Percentiles rank a stretch among this genome's conserved stretches.
phyloP scores from a whole-genome alignment of 129 eudicot species.

The Deinandra increscens region DNA sequence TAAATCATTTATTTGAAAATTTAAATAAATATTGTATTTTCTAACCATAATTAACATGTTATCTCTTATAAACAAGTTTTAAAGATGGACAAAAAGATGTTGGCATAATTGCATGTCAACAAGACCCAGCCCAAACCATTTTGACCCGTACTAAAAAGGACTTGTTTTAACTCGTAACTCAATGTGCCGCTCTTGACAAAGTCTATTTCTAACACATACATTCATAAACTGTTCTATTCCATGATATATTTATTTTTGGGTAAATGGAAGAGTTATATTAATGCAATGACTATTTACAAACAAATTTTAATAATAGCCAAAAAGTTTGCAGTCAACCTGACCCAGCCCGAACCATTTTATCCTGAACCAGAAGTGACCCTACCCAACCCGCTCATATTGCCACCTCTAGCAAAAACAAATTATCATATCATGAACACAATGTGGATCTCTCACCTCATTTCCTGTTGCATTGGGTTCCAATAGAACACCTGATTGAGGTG shows the following conservation, averaged over 20 bases:
- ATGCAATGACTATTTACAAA: not conserved
- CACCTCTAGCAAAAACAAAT: not conserved
- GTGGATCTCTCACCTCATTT: constrained; percentile 16
- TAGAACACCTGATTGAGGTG: constrained; percentile 22
- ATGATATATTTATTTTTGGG: not conserved
- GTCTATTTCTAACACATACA: not conserved
- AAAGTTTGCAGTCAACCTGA: not conserved
- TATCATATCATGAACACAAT: not conserved
- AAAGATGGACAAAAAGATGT: too few relatives aligned
- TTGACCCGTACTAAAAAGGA: too few relatives aligned
- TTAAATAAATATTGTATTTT: not conserved
- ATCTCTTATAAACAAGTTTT: too few relatives aligned
- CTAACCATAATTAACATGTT: not conserved
- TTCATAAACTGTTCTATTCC: not conserved
- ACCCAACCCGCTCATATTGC: not conserved
- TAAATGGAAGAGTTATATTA: not conserved
- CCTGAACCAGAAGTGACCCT: not conserved
- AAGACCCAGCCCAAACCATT: too few relatives aligned
- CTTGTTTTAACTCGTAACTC: too few relatives aligned
- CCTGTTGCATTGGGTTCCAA: constrained; percentile 7
- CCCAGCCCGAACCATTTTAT: not conserved
- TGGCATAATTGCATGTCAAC: too few relatives aligned
- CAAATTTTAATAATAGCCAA: not conserved
- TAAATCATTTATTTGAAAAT: not conserved
- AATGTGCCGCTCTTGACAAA: not conserved